phyloP scores from a whole-genome alignment of 106 monocot genomes.

The Dioscorea alata region DNA sequence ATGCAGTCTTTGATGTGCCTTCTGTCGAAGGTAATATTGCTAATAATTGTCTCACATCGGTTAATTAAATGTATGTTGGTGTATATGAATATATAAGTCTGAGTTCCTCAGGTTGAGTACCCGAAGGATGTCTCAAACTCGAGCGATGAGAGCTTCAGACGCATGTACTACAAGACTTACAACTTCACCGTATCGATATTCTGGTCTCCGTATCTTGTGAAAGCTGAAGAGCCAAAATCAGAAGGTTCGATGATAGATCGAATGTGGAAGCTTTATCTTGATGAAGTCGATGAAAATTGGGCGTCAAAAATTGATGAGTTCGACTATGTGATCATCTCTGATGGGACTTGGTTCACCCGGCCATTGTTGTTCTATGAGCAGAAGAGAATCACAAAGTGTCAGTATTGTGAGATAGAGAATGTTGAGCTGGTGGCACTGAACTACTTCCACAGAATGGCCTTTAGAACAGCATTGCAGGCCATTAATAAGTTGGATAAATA shows the following conservation, averaged over 20 bases:
- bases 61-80: no score
- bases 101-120: not conserved
- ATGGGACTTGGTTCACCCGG: not conserved
- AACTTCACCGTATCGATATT: not conserved
- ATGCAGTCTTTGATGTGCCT: slow-evolving; percentile 1
- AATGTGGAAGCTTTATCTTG: not conserved
- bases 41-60: not conserved
- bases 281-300: not conserved
- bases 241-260: no score
- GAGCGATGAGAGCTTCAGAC: not conserved
- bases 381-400: not conserved
- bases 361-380: slow-evolving; percentile 3
- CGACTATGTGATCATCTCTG: slow-evolving; percentile 7
- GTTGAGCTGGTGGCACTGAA: not conserved
- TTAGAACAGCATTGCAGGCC: not conserved
- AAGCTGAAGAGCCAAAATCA: no score
- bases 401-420: not conserved
- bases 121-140: not conserved
- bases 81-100: no score
- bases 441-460: not conserved
- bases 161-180: not conserved
- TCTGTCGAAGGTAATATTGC: not conserved
- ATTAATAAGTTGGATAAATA: not conserved
- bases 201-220: slow-evolving; percentile 2
- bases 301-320: not conserved